Percentiles rank a stretch among this genome's conserved stretches.
Conservation (phyloP, 345 rosid genomes). For the Salix caprea region DNA sequence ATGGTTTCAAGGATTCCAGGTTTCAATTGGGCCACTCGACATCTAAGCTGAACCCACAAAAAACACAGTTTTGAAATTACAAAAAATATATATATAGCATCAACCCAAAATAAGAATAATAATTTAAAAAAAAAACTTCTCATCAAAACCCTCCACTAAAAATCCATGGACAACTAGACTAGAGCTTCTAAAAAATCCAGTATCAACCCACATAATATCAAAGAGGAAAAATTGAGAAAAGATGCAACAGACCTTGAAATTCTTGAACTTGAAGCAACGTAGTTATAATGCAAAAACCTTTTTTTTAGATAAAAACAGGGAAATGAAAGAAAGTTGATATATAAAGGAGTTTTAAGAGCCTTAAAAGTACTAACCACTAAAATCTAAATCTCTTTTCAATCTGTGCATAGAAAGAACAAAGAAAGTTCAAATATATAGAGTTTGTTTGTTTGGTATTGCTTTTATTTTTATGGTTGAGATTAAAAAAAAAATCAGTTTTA, state of each 20-base stretch:
- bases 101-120: neutral
- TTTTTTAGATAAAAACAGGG: neutral
- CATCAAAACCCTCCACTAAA: neutral
- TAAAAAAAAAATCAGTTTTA: too few relatives aligned
- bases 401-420: neutral
- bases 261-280: neutral
- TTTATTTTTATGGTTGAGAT: too few relatives aligned
- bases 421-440: neutral
- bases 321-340: neutral
- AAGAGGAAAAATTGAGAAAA: neutral
- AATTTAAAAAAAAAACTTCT: neutral
- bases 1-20: neutral
- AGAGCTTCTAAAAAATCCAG: neutral
- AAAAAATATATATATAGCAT: neutral
- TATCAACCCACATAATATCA: neutral
- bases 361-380: neutral
- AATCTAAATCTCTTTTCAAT: neutral
- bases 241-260: neutral
- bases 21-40: neutral
- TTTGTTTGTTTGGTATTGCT: too few relatives aligned
- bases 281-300: neutral
- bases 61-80: neutral
- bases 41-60: neutral
- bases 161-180: neutral
- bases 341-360: neutral